phyloP scores from a whole-genome alignment of 495 filamentous ascomycete species.

The Hypoxylon perforatum region DNA sequence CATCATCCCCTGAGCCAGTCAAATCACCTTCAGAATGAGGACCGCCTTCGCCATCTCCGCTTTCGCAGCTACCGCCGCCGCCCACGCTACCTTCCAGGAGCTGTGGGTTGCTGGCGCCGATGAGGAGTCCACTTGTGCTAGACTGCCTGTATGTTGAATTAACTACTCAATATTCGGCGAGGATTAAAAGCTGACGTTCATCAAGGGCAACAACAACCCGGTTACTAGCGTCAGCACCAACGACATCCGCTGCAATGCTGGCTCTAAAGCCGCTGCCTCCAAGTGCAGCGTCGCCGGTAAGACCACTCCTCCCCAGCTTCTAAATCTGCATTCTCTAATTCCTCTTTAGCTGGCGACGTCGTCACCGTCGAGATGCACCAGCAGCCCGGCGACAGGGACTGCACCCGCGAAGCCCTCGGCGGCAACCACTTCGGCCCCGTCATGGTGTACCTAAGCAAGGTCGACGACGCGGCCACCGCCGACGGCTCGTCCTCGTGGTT shows the following conservation, averaged over 20 bases:
- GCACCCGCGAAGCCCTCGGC: conserved; percentile 60
- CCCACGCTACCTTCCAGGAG: conserved; percentile 64
- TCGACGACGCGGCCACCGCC: conserved; percentile 62
- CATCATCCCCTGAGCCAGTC: background rate
- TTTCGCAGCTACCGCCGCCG: conserved; percentile 44
- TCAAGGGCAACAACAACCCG: conserved; percentile 55
- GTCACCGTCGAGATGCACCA: conserved; percentile 68
- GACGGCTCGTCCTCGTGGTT: conserved; percentile 62
- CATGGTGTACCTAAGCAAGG: conserved; percentile 66
- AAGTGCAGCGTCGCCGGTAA: conserved; percentile 38
- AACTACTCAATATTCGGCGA: background rate
- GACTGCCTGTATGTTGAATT: conserved; percentile 45
- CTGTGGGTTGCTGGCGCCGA: conserved; percentile 63
- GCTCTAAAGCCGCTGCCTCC: conserved; percentile 27
- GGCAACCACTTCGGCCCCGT: conserved; percentile 63
- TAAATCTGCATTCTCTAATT: conserved; percentile 5
- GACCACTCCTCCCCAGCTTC: background rate
- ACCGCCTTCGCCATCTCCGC: conserved; percentile 8
- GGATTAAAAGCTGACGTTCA: conserved; percentile 2
- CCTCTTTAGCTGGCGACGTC: conserved; percentile 53
- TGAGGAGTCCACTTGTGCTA: conserved; percentile 54
- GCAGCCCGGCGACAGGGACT: conserved; percentile 58
- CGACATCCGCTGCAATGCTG: conserved; percentile 57
- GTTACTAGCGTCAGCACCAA: conserved; percentile 53
- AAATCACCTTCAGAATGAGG: conserved; percentile 25